Evolutionary conservation across 768 basidiomycete genomes (phyloP).

Genomic region (Termitomyces sp.): DNA sequence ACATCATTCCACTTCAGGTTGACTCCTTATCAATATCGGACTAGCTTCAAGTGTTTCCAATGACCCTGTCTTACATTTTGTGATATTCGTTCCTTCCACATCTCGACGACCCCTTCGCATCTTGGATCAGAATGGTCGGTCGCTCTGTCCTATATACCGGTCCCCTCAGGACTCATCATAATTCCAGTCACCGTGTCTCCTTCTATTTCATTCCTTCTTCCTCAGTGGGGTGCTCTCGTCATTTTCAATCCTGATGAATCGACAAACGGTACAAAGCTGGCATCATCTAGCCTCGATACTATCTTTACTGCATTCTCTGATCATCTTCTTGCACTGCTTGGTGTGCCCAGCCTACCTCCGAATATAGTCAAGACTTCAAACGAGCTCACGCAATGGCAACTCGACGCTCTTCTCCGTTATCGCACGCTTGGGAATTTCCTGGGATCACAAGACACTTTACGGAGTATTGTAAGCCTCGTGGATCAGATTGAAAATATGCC

Average conservation of each 20-base stretch:
- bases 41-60: constrained; percentile 89
- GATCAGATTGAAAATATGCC: constrained; percentile 91
- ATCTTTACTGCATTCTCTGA: constrained; percentile 63
- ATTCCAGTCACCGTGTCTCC: constrained; percentile 42
- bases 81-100: constrained; percentile 81
- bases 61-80: constrained; percentile 91
- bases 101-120: constrained; percentile 70
- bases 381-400: constrained; percentile 67
- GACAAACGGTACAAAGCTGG: constrained; percentile 32
- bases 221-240: constrained; percentile 92
- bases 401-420: constrained; percentile 72
- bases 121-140: constrained; percentile 48
- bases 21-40: neutral
- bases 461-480: constrained; percentile 82
- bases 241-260: constrained; percentile 58
- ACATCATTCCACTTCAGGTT: neutral
- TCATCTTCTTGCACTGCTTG: constrained; percentile 81
- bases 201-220: constrained; percentile 78
- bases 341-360: constrained; percentile 61
- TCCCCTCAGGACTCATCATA: constrained; percentile 9
- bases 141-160: neutral
- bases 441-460: constrained; percentile 69
- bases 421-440: constrained; percentile 68
- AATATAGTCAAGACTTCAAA: constrained; percentile 31
- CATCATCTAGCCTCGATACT: constrained; percentile 40